A percentile compares a stretch with the other conserved stretches of the same genome.
Conservation (phyloP, 2,329 filamentous ascomycete species). For the Chlorencoelia australis region DNA sequence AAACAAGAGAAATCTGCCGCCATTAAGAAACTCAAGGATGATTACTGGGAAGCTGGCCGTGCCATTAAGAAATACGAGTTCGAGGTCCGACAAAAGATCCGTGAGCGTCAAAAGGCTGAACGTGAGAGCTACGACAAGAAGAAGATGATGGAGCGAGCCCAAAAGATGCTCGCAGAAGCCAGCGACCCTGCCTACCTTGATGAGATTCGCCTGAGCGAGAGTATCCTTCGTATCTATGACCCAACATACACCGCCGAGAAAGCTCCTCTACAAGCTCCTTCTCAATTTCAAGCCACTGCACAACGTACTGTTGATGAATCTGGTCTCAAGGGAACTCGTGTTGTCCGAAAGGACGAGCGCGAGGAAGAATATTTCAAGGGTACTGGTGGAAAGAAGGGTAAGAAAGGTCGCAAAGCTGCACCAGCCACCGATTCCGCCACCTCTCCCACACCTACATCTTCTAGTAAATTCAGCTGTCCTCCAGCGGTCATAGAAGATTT, state of each 20-base stretch:
- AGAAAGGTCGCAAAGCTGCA: constrained; percentile 71
- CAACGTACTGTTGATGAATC: constrained; percentile 76
- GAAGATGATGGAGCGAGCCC: constrained; percentile 65
- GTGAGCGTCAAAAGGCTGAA: constrained; percentile 74
- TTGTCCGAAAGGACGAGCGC: constrained; percentile 84
- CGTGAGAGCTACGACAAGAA: constrained; percentile 62
- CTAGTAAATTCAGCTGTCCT: constrained; percentile 69
- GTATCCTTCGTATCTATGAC: constrained; percentile 84
- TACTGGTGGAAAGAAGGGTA: constrained; percentile 70
- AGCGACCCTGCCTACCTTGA: constrained; percentile 82
- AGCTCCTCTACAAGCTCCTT: constrained; percentile 55
- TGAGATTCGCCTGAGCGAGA: constrained; percentile 83
- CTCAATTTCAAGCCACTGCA: constrained; percentile 68
- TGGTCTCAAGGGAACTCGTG: constrained; percentile 74
- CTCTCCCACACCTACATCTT: constrained; percentile 35
- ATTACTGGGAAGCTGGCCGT: constrained; percentile 72
- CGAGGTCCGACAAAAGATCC: constrained; percentile 64
- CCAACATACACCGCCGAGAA: constrained; percentile 55
- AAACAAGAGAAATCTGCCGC: constrained; percentile 78
- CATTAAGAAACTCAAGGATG: constrained; percentile 81
- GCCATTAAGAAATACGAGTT: constrained; percentile 78
- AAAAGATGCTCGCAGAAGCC: constrained; percentile 69
- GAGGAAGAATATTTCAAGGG: constrained; percentile 77
- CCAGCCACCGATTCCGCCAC: constrained; percentile 33
- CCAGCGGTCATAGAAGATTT: constrained; percentile 90